Evolutionary conservation across 2,329 filamentous ascomycete species (phyloP), one percentile per base, ranked within the genome.

Genomic region (Penicillium brevicompactum): DNA sequence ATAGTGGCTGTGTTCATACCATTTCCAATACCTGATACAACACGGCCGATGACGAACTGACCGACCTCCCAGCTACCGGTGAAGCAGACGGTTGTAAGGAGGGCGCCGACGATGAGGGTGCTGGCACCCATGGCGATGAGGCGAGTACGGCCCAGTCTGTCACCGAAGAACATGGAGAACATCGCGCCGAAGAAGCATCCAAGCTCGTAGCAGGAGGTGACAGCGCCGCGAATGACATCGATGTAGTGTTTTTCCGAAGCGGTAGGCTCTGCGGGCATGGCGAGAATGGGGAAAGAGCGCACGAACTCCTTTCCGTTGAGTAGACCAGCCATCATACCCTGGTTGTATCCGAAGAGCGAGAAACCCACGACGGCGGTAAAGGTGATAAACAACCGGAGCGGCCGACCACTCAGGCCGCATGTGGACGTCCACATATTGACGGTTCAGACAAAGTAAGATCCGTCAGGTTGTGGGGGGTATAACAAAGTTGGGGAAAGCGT

Each of bases 111-210:
- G 9, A 62, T 44, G 53, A 68, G 53, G 53, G 84, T 81, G 46
- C 82, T 68, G 24, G 81, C 76, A 43, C 83, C 83, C 45, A 80
- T 75, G 62, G 83, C 81, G 52, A 80, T 78, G 0, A 80, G 76
- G 40, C 67, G 71, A 10, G 57, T 63, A 32, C 67, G 65, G 8
- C 67, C 67, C 14, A 66, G 49, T 27, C 34, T 46, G 14, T 65
- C 48, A 11, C 66, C 66, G 13, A 56, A 59, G 22, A 60, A 47
- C 13, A 62, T 55, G 11, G 57, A 58, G 41, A 67, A 60, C 11
- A 68, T 56, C 9, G 65, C 62, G 27, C 67, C 67, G 27, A 62
- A 60, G 50, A 69, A 61, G 46, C 66, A 68, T 6, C 79, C 80
- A 43, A 81, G 72, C 51, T 80, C 77, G 60, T 81, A 82, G 53